phyloP scores from a whole-genome alignment of 2,329 filamentous ascomycete species.

The Truncatella angustata region DNA sequence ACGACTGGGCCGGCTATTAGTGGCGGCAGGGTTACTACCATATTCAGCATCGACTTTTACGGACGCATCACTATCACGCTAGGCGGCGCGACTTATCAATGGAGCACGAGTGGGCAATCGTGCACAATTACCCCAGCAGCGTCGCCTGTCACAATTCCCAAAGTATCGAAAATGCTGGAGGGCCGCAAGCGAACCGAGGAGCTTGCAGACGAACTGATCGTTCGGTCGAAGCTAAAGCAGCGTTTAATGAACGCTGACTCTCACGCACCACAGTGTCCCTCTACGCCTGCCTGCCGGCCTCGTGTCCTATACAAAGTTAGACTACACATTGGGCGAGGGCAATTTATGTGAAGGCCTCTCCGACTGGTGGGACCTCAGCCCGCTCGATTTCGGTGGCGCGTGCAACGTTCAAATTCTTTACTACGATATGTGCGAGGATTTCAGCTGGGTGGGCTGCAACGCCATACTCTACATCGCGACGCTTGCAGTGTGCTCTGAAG shows the following conservation, averaged over 20 bases:
- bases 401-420: conserved; percentile 1
- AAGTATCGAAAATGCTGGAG: not conserved
- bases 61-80: not conserved
- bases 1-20: not conserved
- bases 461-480: not conserved
- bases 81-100: not conserved
- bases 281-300: conserved; percentile 2
- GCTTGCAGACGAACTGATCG: not conserved
- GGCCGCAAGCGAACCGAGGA: not conserved
- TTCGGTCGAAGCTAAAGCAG: not conserved
- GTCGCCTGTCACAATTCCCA: not conserved
- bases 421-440: not conserved
- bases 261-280: conserved; percentile 1
- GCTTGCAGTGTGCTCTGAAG: not conserved
- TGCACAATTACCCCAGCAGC: not conserved
- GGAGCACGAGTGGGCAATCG: not conserved
- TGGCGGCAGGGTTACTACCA: not conserved
- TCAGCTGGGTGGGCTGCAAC: conserved; percentile 5
- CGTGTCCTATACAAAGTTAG: not conserved
- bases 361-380: not conserved
- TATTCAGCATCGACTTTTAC: conserved; percentile 1
- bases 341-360: not conserved
- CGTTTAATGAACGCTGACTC: conserved; percentile 1
- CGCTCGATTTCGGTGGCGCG: not conserved
- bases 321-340: not conserved